These are phyloP conservation scores for Aegilops umbellulata DNA, from an alignment of 176 grass and related monocot species.

Conservation along the genomic window DNA sequence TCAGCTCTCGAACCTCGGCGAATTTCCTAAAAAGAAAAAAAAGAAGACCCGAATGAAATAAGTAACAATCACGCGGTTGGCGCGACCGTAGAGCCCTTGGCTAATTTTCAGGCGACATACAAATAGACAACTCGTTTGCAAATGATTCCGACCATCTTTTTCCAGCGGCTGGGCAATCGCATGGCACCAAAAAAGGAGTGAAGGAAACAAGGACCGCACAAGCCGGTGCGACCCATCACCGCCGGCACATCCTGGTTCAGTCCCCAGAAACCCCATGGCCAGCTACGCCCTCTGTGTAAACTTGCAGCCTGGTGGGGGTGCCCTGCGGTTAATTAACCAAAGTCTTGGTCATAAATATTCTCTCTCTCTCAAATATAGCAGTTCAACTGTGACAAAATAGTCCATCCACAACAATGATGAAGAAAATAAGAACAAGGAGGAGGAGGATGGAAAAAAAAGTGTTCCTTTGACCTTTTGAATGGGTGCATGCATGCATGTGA, in stretches of 20 bases:
- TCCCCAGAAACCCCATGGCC: not conserved
- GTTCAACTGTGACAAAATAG: not conserved
- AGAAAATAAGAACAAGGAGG: not conserved
- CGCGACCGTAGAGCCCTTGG: too few relatives aligned
- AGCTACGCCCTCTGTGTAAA: not conserved
- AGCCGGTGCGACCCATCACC: slow-evolving; percentile 10
- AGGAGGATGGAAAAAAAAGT: not conserved
- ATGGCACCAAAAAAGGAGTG: not conserved
- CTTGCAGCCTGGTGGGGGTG: not conserved
- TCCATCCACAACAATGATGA: not conserved
- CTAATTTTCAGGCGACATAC: too few relatives aligned
- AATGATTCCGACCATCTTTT: too few relatives aligned
- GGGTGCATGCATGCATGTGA: not conserved
- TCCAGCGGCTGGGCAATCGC: not conserved
- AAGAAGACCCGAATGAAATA: too few relatives aligned
- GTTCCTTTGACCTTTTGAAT: not conserved
- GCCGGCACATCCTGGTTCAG: not conserved
- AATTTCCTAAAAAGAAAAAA: too few relatives aligned
- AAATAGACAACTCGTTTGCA: too few relatives aligned
- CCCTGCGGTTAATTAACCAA: not conserved
- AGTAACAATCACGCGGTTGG: too few relatives aligned
- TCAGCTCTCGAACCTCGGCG: too few relatives aligned
- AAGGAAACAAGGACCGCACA: slow-evolving; percentile 12
- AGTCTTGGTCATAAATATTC: not conserved
- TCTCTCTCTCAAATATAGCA: too few relatives aligned